Percentiles rank a stretch among this genome's conserved stretches.
phyloP scores from a whole-genome alignment of 352 stramenopile species.

The Pythium brassicae region DNA sequence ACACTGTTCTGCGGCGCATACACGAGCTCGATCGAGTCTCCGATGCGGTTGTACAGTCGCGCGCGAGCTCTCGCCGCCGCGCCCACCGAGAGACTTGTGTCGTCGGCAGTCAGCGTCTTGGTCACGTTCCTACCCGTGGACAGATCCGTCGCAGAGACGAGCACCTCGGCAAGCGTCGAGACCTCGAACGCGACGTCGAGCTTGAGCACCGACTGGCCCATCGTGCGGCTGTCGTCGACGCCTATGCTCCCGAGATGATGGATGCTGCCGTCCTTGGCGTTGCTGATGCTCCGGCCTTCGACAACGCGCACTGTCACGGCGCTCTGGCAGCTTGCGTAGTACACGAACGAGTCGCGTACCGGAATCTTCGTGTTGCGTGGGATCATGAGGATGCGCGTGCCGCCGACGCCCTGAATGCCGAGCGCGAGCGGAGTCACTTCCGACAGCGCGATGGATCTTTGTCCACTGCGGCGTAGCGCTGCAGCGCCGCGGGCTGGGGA shows the following conservation, averaged over 20 bases:
- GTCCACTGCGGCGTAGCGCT: conserved; percentile 11
- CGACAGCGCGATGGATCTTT: conserved; percentile 3
- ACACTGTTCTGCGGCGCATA: conserved; percentile 7
- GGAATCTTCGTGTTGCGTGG: conserved; percentile 18
- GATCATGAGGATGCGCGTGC: conserved; percentile 24
- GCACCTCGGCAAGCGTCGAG: conserved; percentile 13
- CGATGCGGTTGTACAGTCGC: conserved; percentile 10
- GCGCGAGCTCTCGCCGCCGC: conserved; percentile 20
- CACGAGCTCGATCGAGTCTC: conserved; percentile 5
- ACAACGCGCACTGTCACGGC: conserved; percentile 26
- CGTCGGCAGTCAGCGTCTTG: conserved; percentile 17
- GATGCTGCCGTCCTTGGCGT: background rate
- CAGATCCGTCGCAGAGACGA: conserved; percentile 19
- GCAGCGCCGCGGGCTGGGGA: conserved; percentile 14
- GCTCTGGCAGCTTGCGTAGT: conserved; percentile 30
- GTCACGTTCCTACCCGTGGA: conserved; percentile 18
- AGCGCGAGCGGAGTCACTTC: conserved; percentile 25
- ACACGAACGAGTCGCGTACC: conserved; percentile 21
- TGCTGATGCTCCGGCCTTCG: conserved; percentile 15
- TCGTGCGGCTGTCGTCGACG: conserved; percentile 20
- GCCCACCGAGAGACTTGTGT: conserved; percentile 22
- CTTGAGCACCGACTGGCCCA: conserved; percentile 24
- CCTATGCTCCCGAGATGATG: conserved; percentile 22
- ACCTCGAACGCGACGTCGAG: conserved; percentile 31
- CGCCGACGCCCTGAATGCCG: conserved; percentile 26